Percentiles rank a stretch among this genome's conserved stretches.
Conservation (phyloP, 768 basidiomycete species). For the Collybia sp. region DNA sequence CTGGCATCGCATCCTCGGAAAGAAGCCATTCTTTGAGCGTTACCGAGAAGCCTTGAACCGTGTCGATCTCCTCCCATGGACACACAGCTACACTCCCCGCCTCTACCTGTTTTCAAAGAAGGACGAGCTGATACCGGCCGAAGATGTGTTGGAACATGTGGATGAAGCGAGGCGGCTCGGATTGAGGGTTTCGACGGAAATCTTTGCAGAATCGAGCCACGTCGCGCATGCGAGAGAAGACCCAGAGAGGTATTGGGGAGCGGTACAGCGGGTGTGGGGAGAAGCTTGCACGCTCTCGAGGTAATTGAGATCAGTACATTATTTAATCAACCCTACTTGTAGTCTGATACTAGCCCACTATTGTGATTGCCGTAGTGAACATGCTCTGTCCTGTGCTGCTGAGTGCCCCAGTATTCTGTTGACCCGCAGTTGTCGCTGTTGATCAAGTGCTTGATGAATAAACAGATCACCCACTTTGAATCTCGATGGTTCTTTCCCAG, state of each 20-base stretch:
- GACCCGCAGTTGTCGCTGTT: no score
- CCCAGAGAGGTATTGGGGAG: slow-evolving; percentile 40
- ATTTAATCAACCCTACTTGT: no score
- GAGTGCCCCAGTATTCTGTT: no score
- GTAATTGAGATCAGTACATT: no score
- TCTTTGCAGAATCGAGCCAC: slow-evolving; percentile 38
- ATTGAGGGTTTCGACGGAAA: slow-evolving; percentile 23
- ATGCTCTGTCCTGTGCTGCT: no score
- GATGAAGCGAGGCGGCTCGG: slow-evolving; percentile 24
- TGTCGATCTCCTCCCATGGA: slow-evolving; percentile 33
- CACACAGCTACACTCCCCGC: slow-evolving; percentile 29
- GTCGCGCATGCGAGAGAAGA: slow-evolving; percentile 40
- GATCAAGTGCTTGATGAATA: no score
- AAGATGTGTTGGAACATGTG: slow-evolving; percentile 32
- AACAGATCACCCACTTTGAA: no score
- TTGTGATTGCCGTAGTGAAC: no score
- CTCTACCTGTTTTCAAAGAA: slow-evolving; percentile 41
- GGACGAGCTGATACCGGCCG: slow-evolving; percentile 33
- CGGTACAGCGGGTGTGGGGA: slow-evolving; percentile 31
- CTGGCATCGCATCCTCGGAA: slow-evolving; percentile 16
- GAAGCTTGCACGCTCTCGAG: slow-evolving; percentile 13
- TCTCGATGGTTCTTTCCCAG: no score
- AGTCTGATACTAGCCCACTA: no score
- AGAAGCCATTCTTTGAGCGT: slow-evolving; percentile 13
- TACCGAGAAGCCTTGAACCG: slow-evolving; percentile 24